Evolutionary conservation across 306 rosid genomes (phyloP), one percentile per base, ranked within the genome.

Genomic region (Leucaena leucocephala): DNA sequence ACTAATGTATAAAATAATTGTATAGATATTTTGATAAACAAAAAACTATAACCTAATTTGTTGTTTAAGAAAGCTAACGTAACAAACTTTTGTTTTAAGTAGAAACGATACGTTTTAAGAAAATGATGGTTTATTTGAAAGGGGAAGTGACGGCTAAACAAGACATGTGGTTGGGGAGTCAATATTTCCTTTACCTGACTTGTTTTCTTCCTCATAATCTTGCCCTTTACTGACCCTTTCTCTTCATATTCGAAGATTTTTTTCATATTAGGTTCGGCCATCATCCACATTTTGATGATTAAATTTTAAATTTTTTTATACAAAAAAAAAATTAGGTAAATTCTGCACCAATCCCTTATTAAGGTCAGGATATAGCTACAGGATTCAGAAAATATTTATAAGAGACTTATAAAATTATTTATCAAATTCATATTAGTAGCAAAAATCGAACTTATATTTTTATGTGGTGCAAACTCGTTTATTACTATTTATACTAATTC

Each of bases 121-220:
- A 19, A 21, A 10, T 6, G 33, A 45, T 58, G 66, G 48, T 71
- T 78, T 66, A 17, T 65, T 76, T 21, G 43, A 16, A 74, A 70
- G 73, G 38, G 82, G 75, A 40, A 74, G 52, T 7, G 83, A 86
- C 81, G 38, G 74, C 50, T 39, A 61, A 73, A 63, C 80, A 8
- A 82, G 44, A 39, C 14, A 13, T 34, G 65, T 54, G 34, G 64
- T 40, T 13, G 43, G 68, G 22, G 13, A 39, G 14, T 42, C 7
- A 16, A 6, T 50, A 39, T 0, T 68, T 6, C 19, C 73, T 13
- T 43, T 21, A 1, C 62, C 44, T 40, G 16, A 59, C 43, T 21
- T 6, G 22, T 35, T 71, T 34, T 58, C 54, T 27, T 57, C 59
- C 43, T 21, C 54, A 39, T 22, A 3, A 40, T 19, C 39, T 2